phyloP scores from a whole-genome alignment of 2,329 filamentous ascomycete genomes.

The Metarhizium humberi region DNA sequence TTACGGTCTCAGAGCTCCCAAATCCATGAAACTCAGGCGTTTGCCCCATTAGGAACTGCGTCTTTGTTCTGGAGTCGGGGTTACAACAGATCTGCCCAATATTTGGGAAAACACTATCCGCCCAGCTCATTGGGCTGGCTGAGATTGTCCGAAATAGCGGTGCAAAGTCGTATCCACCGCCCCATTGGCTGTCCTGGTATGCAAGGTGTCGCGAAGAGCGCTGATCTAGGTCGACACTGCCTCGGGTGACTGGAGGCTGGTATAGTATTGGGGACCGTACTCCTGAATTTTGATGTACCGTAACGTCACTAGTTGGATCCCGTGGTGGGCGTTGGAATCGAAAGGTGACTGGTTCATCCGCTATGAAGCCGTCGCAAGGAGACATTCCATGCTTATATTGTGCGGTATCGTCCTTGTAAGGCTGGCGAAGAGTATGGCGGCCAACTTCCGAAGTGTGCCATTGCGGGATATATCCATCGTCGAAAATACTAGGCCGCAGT shows the following conservation, averaged over 20 bases:
- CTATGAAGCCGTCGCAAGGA: not conserved
- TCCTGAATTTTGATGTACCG: not conserved
- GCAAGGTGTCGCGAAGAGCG: not conserved
- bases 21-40: not conserved
- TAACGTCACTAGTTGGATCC: not conserved
- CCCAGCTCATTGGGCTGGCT: not conserved
- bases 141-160: not conserved
- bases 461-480: not conserved
- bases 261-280: not conserved
- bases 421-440: not conserved
- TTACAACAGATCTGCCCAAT: not conserved
- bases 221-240: not conserved
- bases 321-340: not conserved
- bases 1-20: not conserved
- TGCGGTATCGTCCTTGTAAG: not conserved
- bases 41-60: not conserved
- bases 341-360: not conserved
- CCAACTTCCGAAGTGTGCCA: not conserved
- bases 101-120: not conserved
- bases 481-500: not conserved
- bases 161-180: not conserved
- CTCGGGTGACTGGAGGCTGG: not conserved
- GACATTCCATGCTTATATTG: not conserved
- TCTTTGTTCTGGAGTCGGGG: not conserved
- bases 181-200: not conserved